phyloP scores from a whole-genome alignment of 2,329 filamentous ascomycete species.

The Apiospora koreana region DNA sequence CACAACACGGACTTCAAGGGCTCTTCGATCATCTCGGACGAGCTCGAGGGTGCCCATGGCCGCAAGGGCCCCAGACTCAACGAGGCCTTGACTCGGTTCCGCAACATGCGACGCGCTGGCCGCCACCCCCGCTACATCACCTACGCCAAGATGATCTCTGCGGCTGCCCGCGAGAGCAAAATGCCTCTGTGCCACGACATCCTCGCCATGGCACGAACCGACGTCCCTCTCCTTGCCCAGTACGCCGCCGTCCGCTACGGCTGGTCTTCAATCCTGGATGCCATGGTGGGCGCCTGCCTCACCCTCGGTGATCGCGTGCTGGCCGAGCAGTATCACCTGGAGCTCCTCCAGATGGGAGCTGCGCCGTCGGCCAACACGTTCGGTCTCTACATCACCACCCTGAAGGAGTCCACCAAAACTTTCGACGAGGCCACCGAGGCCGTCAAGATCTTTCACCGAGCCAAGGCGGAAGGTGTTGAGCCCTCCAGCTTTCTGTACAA shows the following conservation, averaged over 20 bases:
- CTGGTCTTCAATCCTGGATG: constrained; percentile 94
- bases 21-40: constrained; percentile 85
- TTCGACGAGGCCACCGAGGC: constrained; percentile 97
- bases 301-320: constrained; percentile 77
- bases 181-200: constrained; percentile 84
- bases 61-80: constrained; percentile 73
- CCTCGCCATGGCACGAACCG: constrained; percentile 82
- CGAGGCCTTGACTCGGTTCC: constrained; percentile 81
- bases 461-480: constrained; percentile 90
- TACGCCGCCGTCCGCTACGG: constrained; percentile 89
- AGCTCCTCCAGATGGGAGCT: constrained; percentile 86
- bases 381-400: constrained; percentile 97
- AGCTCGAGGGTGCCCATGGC: constrained; percentile 79
- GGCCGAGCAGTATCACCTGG: constrained; percentile 86
- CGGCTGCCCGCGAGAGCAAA: constrained; percentile 82
- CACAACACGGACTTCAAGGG: constrained; percentile 91
- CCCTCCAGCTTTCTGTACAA: constrained; percentile 98
- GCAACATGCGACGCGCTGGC: constrained; percentile 89
- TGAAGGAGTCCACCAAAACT: constrained; percentile 96
- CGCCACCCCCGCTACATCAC: constrained; percentile 94
- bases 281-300: constrained; percentile 92
- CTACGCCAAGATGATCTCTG: constrained; percentile 91
- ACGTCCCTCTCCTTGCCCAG: constrained; percentile 82
- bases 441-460: constrained; percentile 94
- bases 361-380: constrained; percentile 97